These are phyloP conservation scores for Apophysomyces variabilis DNA, from an alignment of 371 early-diverging fungal species.

Conservation along the genomic window DNA sequence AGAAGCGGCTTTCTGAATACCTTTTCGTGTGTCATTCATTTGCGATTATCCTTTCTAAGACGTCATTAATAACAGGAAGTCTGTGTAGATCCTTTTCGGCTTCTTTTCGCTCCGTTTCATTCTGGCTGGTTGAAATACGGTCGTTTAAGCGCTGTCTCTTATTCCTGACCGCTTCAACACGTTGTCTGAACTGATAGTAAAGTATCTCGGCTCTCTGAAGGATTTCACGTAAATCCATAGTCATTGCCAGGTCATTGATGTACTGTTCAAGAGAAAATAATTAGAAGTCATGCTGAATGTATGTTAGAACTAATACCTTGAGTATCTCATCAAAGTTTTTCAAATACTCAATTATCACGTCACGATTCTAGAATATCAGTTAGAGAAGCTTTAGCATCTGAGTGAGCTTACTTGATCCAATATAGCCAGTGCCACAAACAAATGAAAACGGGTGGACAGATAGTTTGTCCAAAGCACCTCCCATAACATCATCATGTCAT, in stretches of 20 bases:
- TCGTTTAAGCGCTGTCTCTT: slow-evolving; percentile 19
- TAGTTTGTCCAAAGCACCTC: slow-evolving; percentile 90
- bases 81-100: background rate
- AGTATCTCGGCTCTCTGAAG: slow-evolving; percentile 83
- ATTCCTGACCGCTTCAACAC: slow-evolving; percentile 44
- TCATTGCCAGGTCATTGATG: slow-evolving; percentile 84
- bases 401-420: slow-evolving; percentile 61
- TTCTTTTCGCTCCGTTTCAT: background rate
- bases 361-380: slow-evolving; percentile 57
- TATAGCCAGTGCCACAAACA: slow-evolving; percentile 91
- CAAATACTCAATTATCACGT: slow-evolving; percentile 79
- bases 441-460: slow-evolving; percentile 75
- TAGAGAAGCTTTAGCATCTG: background rate
- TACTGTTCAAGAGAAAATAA: slow-evolving; percentile 50
- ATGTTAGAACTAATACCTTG: slow-evolving; percentile 59
- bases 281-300: background rate
- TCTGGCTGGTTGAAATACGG: background rate
- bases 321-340: slow-evolving; percentile 88
- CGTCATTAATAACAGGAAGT: slow-evolving; percentile 1
- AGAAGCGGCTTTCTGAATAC: no score
- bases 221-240: slow-evolving; percentile 76
- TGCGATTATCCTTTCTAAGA: background rate
- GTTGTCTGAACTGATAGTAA: slow-evolving; percentile 72
- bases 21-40: background rate
- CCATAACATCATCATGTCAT: slow-evolving; percentile 82